Evolutionary conservation across 495 filamentous ascomycete genomes (phyloP), one percentile per base, ranked within the genome.

Genomic region (Trichoderma erinaceum): DNA sequence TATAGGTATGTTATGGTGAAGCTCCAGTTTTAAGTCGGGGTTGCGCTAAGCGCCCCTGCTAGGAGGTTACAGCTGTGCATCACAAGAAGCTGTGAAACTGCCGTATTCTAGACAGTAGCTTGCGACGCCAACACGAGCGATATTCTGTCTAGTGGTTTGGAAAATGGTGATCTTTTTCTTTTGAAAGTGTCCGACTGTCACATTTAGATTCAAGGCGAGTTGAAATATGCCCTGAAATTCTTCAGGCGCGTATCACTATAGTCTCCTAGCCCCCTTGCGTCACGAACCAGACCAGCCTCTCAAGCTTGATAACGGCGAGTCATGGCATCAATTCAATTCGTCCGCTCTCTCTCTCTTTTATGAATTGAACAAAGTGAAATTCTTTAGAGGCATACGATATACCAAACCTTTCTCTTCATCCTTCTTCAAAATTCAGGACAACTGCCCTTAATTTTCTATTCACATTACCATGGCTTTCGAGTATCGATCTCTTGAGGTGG

Each of bases 31-130:
- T 52, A 11, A 21, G 21, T 52, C n/a, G 48, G 16, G 48, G 18
- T 23, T 23, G 21, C 10, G 35, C 21, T 23, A 23, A 12, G 43
- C 43, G 48, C 46, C 6, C 6, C 46, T 52, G 10, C 48, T 52
- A 52, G 48, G 48, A 52, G 21, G 48, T 52, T 52, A 52, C 48
- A 52, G 48, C n/a, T 18, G n/a, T 52, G 48, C 48, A 52, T 52
- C 48, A 52, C 48, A 25, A 52, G 18, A 52, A 52, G 48, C 48
- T 18, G 21, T 52, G 48, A 52, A 52, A 52, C 48, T 18, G 48
- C 21, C 21, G 48, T 52, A 23, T 52, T 52, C 48, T n/a, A 52
- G n/a, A 52, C 48, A 21, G 48, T 21, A n/a, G 29, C 29, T 29
- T 4, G 29, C 29, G 29, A 23, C 48, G 21, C n/a, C 21, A 52